Conservation (phyloP, 2,329 filamentous ascomycete genomes). For the Exophiala bonariae region DNA sequence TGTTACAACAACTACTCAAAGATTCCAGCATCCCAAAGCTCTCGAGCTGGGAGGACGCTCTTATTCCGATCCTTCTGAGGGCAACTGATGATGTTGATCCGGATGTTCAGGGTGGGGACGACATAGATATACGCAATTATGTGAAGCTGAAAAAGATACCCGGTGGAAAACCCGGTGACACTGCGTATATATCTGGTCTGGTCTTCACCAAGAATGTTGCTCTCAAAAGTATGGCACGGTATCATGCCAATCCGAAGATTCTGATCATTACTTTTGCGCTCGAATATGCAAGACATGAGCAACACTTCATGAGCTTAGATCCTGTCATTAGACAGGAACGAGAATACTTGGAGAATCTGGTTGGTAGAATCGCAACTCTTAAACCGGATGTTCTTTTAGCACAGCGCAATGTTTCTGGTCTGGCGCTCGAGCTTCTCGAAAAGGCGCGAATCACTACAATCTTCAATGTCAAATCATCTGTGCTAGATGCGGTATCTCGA, state of each 20-base stretch:
- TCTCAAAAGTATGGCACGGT: conserved; percentile 91
- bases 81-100: conserved; percentile 95
- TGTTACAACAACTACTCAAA: conserved; percentile 78
- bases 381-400: conserved; percentile 85
- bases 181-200: conserved; percentile 92
- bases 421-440: conserved; percentile 84
- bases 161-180: conserved; percentile 85
- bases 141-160: conserved; percentile 97
- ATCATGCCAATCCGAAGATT: conserved; percentile 79
- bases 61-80: conserved; percentile 85
- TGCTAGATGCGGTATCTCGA: conserved; percentile 89
- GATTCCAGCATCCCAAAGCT: conserved; percentile 73
- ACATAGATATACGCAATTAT: conserved; percentile 96
- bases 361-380: conserved; percentile 84
- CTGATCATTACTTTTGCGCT: conserved; percentile 92
- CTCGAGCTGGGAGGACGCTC: conserved; percentile 81
- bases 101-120: conserved; percentile 84
- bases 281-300: conserved; percentile 89
- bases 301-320: conserved; percentile 97
- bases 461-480: conserved; percentile 94
- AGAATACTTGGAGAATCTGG: conserved; percentile 87
- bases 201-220: conserved; percentile 98
- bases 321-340: conserved; percentile 95
- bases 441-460: conserved; percentile 89
- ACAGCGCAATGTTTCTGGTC: conserved; percentile 86